phyloP scores from a whole-genome alignment of 2,329 filamentous ascomycete species.

The Apiospora pterosperma region DNA sequence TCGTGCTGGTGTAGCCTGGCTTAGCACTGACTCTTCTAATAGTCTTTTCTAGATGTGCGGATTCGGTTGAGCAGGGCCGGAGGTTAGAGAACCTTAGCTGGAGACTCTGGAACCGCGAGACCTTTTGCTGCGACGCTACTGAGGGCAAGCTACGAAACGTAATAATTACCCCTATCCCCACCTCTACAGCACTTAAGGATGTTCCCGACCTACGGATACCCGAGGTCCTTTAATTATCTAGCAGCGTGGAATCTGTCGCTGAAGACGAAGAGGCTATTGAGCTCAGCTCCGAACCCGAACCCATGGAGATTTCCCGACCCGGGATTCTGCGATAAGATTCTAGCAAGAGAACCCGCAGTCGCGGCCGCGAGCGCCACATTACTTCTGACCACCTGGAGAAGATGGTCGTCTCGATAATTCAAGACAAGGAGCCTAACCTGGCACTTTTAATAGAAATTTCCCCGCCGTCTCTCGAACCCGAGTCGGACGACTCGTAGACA shows the following conservation, averaged over 20 bases:
- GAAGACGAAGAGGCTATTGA: constrained; percentile 65
- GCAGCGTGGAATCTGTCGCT: constrained; percentile 68
- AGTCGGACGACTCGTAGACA: constrained; percentile 41
- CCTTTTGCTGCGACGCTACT: constrained; percentile 75
- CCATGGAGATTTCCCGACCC: constrained; percentile 61
- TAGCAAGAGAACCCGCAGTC: constrained; percentile 64
- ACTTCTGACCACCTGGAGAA: constrained; percentile 91
- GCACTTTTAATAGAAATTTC: constrained; percentile 46
- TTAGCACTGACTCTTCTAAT: constrained; percentile 27
- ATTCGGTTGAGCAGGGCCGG: constrained; percentile 88
- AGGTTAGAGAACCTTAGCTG: constrained; percentile 93
- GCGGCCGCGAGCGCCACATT: constrained; percentile 79
- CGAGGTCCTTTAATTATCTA: constrained; percentile 69
- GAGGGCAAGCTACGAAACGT: constrained; percentile 43
- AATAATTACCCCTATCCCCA: neutral
- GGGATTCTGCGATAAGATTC: constrained; percentile 70
- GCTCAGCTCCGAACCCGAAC: constrained; percentile 49
- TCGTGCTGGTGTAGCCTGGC: constrained; percentile 3
- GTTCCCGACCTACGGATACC: constrained; percentile 43
- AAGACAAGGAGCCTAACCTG: constrained; percentile 70
- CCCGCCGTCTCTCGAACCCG: constrained; percentile 35
- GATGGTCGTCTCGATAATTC: constrained; percentile 90
- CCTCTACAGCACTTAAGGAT: constrained; percentile 45
- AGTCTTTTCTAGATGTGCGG: constrained; percentile 94
- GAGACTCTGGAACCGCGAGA: constrained; percentile 92